These are phyloP conservation scores for Kluyveromyces lactis DNA, from an alignment of 805 yeast genomes.

Conservation along the genomic window DNA sequence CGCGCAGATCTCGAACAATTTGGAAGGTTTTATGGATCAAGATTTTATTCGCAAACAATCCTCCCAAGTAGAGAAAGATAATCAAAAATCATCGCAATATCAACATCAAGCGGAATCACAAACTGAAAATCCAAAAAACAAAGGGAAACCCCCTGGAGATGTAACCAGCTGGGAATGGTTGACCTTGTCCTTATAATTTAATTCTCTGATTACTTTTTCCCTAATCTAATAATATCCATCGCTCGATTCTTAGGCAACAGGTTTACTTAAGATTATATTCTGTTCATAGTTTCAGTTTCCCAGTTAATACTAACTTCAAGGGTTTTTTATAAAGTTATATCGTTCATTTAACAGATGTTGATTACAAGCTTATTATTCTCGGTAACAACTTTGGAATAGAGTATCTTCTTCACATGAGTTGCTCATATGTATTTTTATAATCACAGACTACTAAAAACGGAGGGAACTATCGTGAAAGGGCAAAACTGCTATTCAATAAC, in stretches of 20 bases:
- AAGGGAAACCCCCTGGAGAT: conserved; percentile 5
- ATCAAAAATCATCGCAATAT: neutral
- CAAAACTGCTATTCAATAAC: neutral
- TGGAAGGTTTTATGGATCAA: neutral
- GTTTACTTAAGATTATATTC: conserved; percentile 2
- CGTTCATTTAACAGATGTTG: too few species aligned
- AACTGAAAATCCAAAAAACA: neutral
- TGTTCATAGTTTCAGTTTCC: neutral
- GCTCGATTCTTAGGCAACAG: conserved; percentile 2
- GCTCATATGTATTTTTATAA: too few species aligned
- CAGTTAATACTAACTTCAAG: too few species aligned
- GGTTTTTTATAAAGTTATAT: too few species aligned
- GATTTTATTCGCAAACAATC: neutral
- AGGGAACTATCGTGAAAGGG: too few species aligned
- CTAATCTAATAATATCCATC: neutral
- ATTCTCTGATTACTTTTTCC: neutral
- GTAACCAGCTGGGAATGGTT: conserved; percentile 11
- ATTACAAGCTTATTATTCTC: too few species aligned
- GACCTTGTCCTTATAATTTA: conserved; percentile 7
- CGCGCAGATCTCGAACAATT: neutral
- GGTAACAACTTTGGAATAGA: too few species aligned
- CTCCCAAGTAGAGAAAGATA: neutral
- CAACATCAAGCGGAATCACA: neutral
- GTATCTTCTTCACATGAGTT: too few species aligned
- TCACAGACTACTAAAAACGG: too few species aligned